phyloP scores from a whole-genome alignment of 2,329 filamentous ascomycete genomes.

The Pseudodiploospora longispora region DNA sequence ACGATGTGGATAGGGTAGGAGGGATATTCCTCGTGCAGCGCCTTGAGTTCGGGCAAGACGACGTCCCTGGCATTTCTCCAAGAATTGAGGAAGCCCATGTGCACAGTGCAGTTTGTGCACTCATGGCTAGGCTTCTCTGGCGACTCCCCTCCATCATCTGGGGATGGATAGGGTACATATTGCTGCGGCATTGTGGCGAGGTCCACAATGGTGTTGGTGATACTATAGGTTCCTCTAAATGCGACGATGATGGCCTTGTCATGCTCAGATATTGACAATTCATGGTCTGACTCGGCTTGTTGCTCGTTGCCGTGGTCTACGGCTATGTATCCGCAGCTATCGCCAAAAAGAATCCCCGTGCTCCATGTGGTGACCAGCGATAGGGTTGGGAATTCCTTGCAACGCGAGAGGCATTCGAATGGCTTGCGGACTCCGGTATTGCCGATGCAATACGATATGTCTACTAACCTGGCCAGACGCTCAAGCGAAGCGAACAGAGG shows the following conservation, averaged over 20 bases:
- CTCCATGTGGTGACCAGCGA: constrained; percentile 82
- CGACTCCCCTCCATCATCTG: constrained; percentile 31
- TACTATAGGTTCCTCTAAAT: constrained; percentile 89
- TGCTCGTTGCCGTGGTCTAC: constrained; percentile 53
- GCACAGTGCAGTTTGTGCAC: constrained; percentile 85
- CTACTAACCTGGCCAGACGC: constrained; percentile 81
- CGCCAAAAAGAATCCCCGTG: constrained; percentile 75
- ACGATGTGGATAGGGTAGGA: constrained; percentile 69
- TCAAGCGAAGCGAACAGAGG: constrained; percentile 74
- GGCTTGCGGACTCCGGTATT: constrained; percentile 72
- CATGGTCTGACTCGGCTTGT: constrained; percentile 12
- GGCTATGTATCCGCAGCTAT: constrained; percentile 90
- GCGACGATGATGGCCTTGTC: constrained; percentile 62
- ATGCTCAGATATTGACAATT: neutral
- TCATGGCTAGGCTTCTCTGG: constrained; percentile 36
- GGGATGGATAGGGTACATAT: constrained; percentile 77
- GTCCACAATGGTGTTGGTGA: constrained; percentile 86
- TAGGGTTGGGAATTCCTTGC: constrained; percentile 72
- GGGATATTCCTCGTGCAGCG: constrained; percentile 53
- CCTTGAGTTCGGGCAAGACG: constrained; percentile 60
- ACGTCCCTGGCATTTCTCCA: constrained; percentile 68
- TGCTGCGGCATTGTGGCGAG: constrained; percentile 82
- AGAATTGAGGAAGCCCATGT: constrained; percentile 78
- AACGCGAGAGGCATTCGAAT: constrained; percentile 79
- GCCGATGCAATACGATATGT: constrained; percentile 91